A percentile compares a stretch with the other conserved stretches of the same genome.
phyloP scores from a whole-genome alignment of 352 stramenopile genomes.

The Globisporangium iwayamae region DNA sequence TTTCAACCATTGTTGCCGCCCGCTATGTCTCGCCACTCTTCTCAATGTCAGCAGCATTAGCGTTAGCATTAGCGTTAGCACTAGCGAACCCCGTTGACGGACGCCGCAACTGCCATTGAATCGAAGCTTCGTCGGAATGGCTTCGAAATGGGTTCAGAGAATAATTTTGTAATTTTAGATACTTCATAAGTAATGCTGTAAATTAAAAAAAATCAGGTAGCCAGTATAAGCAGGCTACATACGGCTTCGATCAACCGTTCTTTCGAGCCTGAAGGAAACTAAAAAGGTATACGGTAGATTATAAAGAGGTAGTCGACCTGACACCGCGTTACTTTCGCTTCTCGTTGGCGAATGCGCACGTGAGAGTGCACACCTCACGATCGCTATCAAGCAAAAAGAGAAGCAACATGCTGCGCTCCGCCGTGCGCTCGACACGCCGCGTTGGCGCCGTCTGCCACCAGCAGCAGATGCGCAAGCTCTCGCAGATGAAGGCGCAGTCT shows the following conservation, averaged over 20 bases:
- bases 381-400: not conserved
- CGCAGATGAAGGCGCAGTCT: not conserved
- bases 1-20: too few species aligned
- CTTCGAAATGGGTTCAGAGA: slow-evolving; percentile 2
- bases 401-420: slow-evolving; percentile 14
- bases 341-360: not conserved
- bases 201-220: not conserved
- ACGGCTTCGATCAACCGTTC: not conserved
- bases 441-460: not conserved
- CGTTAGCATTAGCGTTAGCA: too few species aligned
- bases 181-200: not conserved
- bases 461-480: slow-evolving; percentile 12
- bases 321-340: slow-evolving; percentile 2
- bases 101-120: too few species aligned
- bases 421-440: slow-evolving; percentile 11
- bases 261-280: not conserved
- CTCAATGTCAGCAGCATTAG: too few species aligned
- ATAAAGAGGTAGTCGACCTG: not conserved
- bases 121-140: too few species aligned
- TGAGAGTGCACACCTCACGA: not conserved
- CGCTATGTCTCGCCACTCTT: too few species aligned
- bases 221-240: not conserved
- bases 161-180: not conserved
- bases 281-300: not conserved
- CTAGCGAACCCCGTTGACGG: too few species aligned